Evolutionary conservation across 176 grass and related monocot species (phyloP), one percentile per base, ranked within the genome.

Genomic region (Rhynchospora tenuis): DNA sequence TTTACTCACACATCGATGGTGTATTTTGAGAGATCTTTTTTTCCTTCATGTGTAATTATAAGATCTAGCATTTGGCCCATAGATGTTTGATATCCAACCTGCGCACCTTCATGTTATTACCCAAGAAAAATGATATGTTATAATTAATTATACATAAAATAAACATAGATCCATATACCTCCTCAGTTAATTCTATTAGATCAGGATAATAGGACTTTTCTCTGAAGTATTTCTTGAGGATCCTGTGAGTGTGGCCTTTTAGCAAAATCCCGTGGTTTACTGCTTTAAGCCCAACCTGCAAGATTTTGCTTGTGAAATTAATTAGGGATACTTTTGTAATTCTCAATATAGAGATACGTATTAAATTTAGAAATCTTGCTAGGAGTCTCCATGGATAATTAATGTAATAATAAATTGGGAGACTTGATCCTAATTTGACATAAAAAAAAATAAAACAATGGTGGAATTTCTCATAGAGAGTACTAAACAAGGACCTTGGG

Each of bases 41-140:
- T 70, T 48, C 77, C 87, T 72, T 75, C 74, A 43, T 89, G 85
- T 23, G 87, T 92, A 65, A 85, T 76, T 33, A 89, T 78, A 17
- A 92, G 87, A 46, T 92, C 90, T 67, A 89, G 84, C 90, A 92
- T 89, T 75, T 92, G 90, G n/a, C 87, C 90, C 55, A 89, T 43
- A 43, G 87, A 86, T 33, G 90, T 87, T 68, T 92, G 90, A 55
- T 89, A 44, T 28, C 81, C 85, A 63, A 89, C 44, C 90, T 92
- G 56, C 9, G 2, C 23, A 89, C 5, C 16, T 82, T 79, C 14
- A 42, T 38, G 12, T 52, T 28, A 52, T 54, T 54, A 75, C 67
- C 9, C 51, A 14, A 13, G 42, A 73, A 75, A 13, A 16, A 54
- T 10, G 45, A 75, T 75, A 27, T 28, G 20, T 16, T 74, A 26